A percentile compares a stretch with the other conserved stretches of the same genome.
Conservation (phyloP, 495 filamentous ascomycete genomes). For the Lasiosphaeria miniovina region DNA sequence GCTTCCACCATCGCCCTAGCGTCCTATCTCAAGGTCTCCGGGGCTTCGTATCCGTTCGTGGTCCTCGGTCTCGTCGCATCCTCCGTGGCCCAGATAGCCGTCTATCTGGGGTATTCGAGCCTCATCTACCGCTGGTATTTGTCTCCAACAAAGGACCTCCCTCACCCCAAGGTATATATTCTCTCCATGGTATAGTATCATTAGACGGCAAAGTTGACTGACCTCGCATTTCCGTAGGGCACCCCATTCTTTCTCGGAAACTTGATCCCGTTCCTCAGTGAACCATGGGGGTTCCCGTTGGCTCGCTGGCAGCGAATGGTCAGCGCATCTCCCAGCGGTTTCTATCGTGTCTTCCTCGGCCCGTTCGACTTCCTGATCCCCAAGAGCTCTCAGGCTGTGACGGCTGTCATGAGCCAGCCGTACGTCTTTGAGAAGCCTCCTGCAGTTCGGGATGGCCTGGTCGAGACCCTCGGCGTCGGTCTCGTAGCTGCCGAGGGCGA, state of each 20-base stretch:
- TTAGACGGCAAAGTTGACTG: background rate
- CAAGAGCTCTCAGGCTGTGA: constrained; percentile 2
- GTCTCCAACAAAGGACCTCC: background rate
- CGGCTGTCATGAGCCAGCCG: constrained; percentile 3
- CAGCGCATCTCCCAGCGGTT: background rate
- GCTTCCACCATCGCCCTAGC: background rate
- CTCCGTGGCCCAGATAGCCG: background rate
- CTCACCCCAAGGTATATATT: background rate
- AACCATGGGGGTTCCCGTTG: constrained; percentile 5
- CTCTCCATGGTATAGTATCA: background rate
- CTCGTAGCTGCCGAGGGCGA: constrained; percentile 1
- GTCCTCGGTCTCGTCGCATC: background rate
- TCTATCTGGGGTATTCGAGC: background rate
- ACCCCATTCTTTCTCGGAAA: constrained; percentile 3
- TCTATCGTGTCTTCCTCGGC: constrained; percentile 5
- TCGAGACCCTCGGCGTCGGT: constrained; percentile 1
- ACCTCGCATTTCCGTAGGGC: background rate
- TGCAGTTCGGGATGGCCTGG: constrained; percentile 4
- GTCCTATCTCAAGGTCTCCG: background rate
- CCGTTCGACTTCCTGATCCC: constrained; percentile 6
- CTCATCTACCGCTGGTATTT: constrained; percentile 3
- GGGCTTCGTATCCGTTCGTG: background rate
- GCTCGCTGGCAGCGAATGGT: background rate
- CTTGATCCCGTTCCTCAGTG: constrained; percentile 1
- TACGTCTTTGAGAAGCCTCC: background rate